Percentiles rank a stretch among this genome's conserved stretches.
Evolutionary conservation across 2,329 filamentous ascomycete species (phyloP).

Genomic region (Xylaria sp.): DNA sequence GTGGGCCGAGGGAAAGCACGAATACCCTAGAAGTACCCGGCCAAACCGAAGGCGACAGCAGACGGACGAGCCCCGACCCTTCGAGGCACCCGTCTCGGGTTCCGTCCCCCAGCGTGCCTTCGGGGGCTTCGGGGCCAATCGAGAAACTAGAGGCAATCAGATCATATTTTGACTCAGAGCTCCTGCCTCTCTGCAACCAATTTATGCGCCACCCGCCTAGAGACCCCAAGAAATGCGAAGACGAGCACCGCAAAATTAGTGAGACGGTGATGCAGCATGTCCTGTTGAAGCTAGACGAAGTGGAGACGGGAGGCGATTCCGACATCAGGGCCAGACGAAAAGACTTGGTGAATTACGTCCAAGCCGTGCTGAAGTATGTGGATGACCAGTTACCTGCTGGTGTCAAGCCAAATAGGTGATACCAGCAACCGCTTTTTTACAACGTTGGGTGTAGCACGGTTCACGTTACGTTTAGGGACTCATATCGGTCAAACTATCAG

Average conservation of each 20-base stretch:
- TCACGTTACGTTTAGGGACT: not conserved
- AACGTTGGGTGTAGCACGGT: not conserved
- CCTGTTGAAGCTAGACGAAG: conserved; percentile 75
- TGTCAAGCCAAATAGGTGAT: conserved; percentile 28
- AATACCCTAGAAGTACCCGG: conserved; percentile 48
- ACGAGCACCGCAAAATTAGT: conserved; percentile 75
- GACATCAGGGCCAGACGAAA: conserved; percentile 70
- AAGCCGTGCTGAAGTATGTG: conserved; percentile 67
- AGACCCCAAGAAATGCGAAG: conserved; percentile 70
- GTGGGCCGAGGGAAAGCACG: conserved; percentile 50
- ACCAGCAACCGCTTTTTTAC: not conserved
- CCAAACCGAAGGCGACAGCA: conserved; percentile 43
- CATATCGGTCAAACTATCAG: not conserved
- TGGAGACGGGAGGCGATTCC: conserved; percentile 73
- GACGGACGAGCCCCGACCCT: conserved; percentile 42
- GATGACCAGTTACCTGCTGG: conserved; percentile 53
- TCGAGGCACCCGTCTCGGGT: conserved; percentile 48
- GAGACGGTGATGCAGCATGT: conserved; percentile 80
- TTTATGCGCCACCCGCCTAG: conserved; percentile 67
- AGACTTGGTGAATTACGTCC: conserved; percentile 74
- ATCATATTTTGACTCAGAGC: conserved; percentile 65
- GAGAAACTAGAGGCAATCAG: conserved; percentile 72
- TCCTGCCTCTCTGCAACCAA: conserved; percentile 68
- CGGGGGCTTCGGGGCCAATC: conserved; percentile 50
- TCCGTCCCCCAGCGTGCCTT: conserved; percentile 45